These are phyloP conservation scores for Dactylellina parvicollis DNA, from an alignment of 2,329 filamentous ascomycete genomes.

Conservation along the genomic window DNA sequence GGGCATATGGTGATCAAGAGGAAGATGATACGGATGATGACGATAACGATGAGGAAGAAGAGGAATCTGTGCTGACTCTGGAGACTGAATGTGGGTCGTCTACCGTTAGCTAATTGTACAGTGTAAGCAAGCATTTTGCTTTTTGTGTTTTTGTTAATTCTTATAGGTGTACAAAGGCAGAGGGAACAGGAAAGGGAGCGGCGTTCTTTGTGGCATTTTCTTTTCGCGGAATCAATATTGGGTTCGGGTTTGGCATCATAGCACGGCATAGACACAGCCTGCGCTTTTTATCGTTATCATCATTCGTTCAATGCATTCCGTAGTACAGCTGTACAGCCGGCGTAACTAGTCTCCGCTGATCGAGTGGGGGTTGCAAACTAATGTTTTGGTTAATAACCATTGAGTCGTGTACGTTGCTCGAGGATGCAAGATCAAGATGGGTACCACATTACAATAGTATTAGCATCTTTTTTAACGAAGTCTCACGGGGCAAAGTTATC, in stretches of 20 bases:
- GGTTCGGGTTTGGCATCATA: conserved; percentile 10
- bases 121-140: neutral
- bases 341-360: neutral
- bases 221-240: neutral
- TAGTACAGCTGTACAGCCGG: conserved; percentile 22
- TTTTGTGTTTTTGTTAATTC: conserved; percentile 1
- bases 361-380: too few species aligned
- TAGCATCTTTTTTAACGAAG: too few species aligned
- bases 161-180: conserved; percentile 17
- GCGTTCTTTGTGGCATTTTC: conserved; percentile 31
- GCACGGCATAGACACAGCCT: conserved; percentile 20
- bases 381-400: neutral
- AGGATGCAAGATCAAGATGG: too few species aligned
- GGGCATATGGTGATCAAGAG: conserved; percentile 25
- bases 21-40: conserved; percentile 5
- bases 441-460: too few species aligned
- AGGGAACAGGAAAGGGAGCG: conserved; percentile 11
- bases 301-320: neutral
- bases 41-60: conserved; percentile 24
- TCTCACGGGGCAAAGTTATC: too few species aligned
- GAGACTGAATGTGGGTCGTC: conserved; percentile 2
- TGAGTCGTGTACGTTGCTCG: too few species aligned
- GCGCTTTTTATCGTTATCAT: conserved; percentile 8
- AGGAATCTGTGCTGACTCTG: neutral
- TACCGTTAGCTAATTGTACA: neutral